Evolutionary conservation across 2,329 filamentous ascomycete genomes (phyloP).

Genomic region (Aspergillus calidoustus): DNA sequence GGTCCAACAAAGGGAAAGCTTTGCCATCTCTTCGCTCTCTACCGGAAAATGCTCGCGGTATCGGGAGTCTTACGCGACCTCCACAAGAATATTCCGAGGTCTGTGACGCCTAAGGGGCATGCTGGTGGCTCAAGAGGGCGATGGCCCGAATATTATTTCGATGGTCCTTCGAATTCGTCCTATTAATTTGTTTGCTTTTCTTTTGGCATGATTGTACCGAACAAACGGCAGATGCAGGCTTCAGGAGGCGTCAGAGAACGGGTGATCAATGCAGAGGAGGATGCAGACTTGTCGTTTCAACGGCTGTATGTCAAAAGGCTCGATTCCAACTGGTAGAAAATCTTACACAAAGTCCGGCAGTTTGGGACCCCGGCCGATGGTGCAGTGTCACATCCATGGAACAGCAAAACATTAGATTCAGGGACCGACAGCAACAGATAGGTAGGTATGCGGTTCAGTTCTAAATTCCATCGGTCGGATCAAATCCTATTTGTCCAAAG

Average conservation of each 20-base stretch:
- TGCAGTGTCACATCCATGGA: constrained; percentile 26
- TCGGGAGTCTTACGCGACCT: not conserved
- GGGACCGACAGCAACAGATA: constrained; percentile 17
- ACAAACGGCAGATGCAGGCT: constrained; percentile 18
- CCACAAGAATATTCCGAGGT: constrained; percentile 3
- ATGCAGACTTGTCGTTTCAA: constrained; percentile 24
- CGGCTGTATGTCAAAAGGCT: constrained; percentile 26
- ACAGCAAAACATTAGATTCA: constrained; percentile 17
- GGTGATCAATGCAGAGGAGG: constrained; percentile 28
- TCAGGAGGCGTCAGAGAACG: constrained; percentile 20
- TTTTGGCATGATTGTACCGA: not conserved
- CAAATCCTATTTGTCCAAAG: constrained; percentile 27
- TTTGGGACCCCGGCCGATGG: constrained; percentile 21
- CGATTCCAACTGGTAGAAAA: constrained; percentile 21
- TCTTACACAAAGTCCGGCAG: constrained; percentile 23
- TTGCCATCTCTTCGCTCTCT: not conserved
- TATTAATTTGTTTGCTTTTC: constrained; percentile 11
- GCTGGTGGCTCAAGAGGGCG: not conserved
- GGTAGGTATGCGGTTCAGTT: not conserved
- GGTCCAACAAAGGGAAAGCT: constrained; percentile 5
- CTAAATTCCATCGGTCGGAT: constrained; percentile 20
- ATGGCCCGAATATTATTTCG: not conserved
- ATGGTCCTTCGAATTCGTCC: not conserved
- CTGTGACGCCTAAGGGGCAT: not conserved
- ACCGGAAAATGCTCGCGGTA: not conserved